Percentiles rank a stretch among this genome's conserved stretches.
Conservation (phyloP, 495 filamentous ascomycete genomes). For the Aspergillus ellipticus region DNA sequence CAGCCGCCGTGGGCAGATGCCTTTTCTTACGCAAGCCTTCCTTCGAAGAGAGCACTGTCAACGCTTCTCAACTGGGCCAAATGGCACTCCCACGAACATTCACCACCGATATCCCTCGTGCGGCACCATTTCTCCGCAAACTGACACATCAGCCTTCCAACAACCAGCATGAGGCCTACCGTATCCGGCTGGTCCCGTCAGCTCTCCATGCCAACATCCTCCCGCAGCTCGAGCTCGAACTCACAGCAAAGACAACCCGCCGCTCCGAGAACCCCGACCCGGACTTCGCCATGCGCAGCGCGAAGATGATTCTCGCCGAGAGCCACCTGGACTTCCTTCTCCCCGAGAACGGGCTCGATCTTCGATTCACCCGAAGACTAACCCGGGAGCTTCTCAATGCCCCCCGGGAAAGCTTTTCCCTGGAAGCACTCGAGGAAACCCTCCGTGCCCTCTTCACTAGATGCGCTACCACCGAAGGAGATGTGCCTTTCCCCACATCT, state of each 20-base stretch:
- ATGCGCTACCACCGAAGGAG: not conserved
- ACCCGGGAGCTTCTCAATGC: constrained; percentile 23
- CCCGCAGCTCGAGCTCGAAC: constrained; percentile 36
- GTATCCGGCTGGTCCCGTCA: constrained; percentile 33
- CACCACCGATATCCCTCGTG: constrained; percentile 28
- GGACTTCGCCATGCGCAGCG: constrained; percentile 20
- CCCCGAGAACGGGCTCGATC: constrained; percentile 37
- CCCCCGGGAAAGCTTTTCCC: not conserved
- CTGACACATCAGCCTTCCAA: constrained; percentile 14
- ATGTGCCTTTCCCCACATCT: constrained; percentile 27
- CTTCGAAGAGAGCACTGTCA: constrained; percentile 19
- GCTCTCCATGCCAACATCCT: constrained; percentile 16
- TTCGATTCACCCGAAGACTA: constrained; percentile 39
- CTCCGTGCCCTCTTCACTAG: constrained; percentile 18
- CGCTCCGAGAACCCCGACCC: not conserved
- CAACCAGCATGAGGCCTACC: constrained; percentile 16
- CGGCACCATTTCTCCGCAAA: constrained; percentile 24
- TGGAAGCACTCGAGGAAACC: constrained; percentile 18
- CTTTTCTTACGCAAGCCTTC: constrained; percentile 31
- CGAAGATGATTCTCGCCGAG: constrained; percentile 28
- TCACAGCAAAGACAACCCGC: constrained; percentile 9
- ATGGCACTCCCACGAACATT: constrained; percentile 31
- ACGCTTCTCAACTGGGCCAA: constrained; percentile 31
- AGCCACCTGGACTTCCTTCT: constrained; percentile 41
- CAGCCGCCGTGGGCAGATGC: constrained; percentile 38